Percentiles rank a stretch among this genome's conserved stretches.
phyloP scores from a whole-genome alignment of 1,139 yeast species.

The Meyerozyma elateridarum region DNA sequence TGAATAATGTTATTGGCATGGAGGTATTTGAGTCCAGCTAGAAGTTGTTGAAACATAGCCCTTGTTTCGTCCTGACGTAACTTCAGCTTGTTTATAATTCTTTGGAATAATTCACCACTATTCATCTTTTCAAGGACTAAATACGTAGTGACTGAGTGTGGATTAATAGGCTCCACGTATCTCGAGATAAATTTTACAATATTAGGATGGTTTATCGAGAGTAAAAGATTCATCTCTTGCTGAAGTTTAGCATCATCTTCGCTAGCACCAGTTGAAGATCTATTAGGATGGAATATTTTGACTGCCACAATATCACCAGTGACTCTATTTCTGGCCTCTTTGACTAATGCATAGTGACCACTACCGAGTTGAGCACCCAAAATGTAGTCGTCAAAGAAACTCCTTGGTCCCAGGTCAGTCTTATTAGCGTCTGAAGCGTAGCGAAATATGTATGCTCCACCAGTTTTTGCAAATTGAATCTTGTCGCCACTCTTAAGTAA shows the following conservation, averaged over 20 bases:
- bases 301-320: slow-evolving; percentile 66
- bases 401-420: slow-evolving; percentile 15
- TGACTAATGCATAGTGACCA: slow-evolving; percentile 77
- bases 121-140: slow-evolving; percentile 68
- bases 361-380: slow-evolving; percentile 62
- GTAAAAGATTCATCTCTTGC: slow-evolving; percentile 63
- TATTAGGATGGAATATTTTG: slow-evolving; percentile 70
- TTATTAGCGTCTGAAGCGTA: slow-evolving; percentile 30
- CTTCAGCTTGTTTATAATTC: slow-evolving; percentile 60
- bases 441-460: slow-evolving; percentile 53
- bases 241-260: slow-evolving; percentile 52
- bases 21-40: slow-evolving; percentile 58
- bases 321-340: slow-evolving; percentile 55
- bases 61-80: slow-evolving; percentile 59
- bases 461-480: slow-evolving; percentile 55
- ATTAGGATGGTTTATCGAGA: slow-evolving; percentile 66
- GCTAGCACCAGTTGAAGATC: slow-evolving; percentile 10
- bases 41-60: slow-evolving; percentile 54
- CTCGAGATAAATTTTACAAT: slow-evolving; percentile 64
- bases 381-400: slow-evolving; percentile 59
- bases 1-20: slow-evolving; percentile 79
- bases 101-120: slow-evolving; percentile 69
- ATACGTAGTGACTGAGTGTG: slow-evolving; percentile 52
- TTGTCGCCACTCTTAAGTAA: slow-evolving; percentile 62
- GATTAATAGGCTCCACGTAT: slow-evolving; percentile 63